These are phyloP conservation scores for Bolboschoenoplectus hybrid DNA, from an alignment of 202 grass and related monocot genomes.

Conservation along the genomic window DNA sequence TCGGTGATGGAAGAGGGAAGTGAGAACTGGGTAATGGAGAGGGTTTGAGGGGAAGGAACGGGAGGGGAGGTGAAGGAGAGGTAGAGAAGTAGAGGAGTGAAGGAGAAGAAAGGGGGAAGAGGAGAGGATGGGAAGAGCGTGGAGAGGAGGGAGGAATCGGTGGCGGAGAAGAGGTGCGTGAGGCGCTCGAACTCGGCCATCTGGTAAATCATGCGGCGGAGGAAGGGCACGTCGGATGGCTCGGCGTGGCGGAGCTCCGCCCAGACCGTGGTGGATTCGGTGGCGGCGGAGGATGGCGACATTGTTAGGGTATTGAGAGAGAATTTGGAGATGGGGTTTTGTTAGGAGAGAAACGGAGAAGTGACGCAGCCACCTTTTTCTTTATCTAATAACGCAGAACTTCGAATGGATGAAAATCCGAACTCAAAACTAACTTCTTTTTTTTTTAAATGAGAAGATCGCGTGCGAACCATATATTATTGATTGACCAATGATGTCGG, in stretches of 20 bases:
- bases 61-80: constrained; percentile 38
- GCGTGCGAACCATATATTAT: too few species aligned
- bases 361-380: too few species aligned
- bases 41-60: constrained; percentile 27
- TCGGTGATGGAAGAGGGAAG: constrained; percentile 45
- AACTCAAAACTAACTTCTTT: too few species aligned
- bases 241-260: constrained; percentile 69
- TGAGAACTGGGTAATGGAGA: constrained; percentile 45
- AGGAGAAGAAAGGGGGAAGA: constrained; percentile 55
- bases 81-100: constrained; percentile 68
- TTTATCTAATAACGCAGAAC: too few species aligned
- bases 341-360: constrained; percentile 2
- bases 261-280: constrained; percentile 54
- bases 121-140: constrained; percentile 56
- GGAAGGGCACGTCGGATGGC: constrained; percentile 61
- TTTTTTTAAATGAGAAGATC: too few species aligned
- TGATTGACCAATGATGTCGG: too few species aligned
- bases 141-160: constrained; percentile 46
- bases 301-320: constrained; percentile 45
- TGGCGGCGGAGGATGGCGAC: constrained; percentile 49
- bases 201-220: constrained; percentile 73
- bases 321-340: not conserved
- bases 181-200: constrained; percentile 94
- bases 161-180: constrained; percentile 80
- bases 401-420: too few species aligned